Conservation (phyloP, 1,284 basidiomycete species). For the Rhodotorula sp. region DNA sequence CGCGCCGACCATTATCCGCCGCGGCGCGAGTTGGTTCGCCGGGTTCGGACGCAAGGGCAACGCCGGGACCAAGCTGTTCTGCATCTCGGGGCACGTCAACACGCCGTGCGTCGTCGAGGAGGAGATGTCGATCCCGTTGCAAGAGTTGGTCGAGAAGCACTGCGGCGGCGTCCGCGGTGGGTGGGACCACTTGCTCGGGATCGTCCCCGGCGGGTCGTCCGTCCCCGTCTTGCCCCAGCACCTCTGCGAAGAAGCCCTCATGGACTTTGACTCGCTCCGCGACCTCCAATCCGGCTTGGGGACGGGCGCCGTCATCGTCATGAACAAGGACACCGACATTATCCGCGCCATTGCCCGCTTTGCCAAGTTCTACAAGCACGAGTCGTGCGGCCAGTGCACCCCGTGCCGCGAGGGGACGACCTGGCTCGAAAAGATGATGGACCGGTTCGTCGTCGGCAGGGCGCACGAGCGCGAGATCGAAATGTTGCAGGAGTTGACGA, state of each 20-base stretch:
- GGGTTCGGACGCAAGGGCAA: slow-evolving; percentile 89
- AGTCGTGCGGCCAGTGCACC: slow-evolving; percentile 97
- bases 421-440: slow-evolving; percentile 99
- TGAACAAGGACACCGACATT: slow-evolving; percentile 97
- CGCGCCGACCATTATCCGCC: slow-evolving; percentile 91
- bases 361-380: slow-evolving; percentile 96
- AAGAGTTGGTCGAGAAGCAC: slow-evolving; percentile 93
- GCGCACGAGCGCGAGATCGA: slow-evolving; percentile 92
- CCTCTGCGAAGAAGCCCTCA: slow-evolving; percentile 81
- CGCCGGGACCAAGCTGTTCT: slow-evolving; percentile 92
- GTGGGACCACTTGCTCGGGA: slow-evolving; percentile 93
- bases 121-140: slow-evolving; percentile 96
- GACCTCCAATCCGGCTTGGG: slow-evolving; percentile 92
- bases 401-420: slow-evolving; percentile 66
- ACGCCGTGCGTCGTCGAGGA: slow-evolving; percentile 98
- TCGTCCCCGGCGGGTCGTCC: slow-evolving; percentile 91
- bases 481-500: slow-evolving; percentile 92
- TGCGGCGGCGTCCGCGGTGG: slow-evolving; percentile 92
- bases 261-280: slow-evolving; percentile 98
- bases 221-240: slow-evolving; percentile 89
- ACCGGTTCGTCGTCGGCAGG: slow-evolving; percentile 78
- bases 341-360: slow-evolving; percentile 90
- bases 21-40: slow-evolving; percentile 91
- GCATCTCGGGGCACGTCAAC: slow-evolving; percentile 96
- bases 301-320: slow-evolving; percentile 97